Evolutionary conservation across 768 basidiomycete species (phyloP), one percentile per base, ranked within the genome.

Genomic region (Royoungia palumana): DNA sequence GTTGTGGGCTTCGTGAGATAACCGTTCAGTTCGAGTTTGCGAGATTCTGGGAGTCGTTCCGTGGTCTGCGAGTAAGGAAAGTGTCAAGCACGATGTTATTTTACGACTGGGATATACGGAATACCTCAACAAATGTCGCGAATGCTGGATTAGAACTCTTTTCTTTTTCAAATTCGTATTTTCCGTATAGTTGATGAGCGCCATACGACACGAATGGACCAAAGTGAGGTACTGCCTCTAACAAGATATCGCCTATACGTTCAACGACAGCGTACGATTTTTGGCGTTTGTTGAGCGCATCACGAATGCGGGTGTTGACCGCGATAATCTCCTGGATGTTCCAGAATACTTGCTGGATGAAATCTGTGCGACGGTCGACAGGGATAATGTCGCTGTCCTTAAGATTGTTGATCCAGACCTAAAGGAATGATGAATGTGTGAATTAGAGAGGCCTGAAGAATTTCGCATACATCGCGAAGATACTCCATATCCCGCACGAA

Each of bases 101-200:
- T 8, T 35, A 35, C 25, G 25, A 17, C 43, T 5, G 32, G 24
- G 41, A 6, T 9, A 41, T 9, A 27, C 10, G 30, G 34, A 75
- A 44, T 57, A 92, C 94, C 77, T 98, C 96, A 25, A 98, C 96
- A 67, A 98, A 99, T 51, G 83, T 82, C 44, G 92, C 87, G 71
- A 99, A 99, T 12, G 83, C 88, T 6, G 87, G 81, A 70, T 99
- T 99, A 43, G 84, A 79, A 47, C 79, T 84, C 75, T 97, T 98
- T 77, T 98, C 96, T 77, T 91, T 95, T 75, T 99, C 96, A 67
- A 99, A 98, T 71, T 97, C 94, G 65, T 92, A 97, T 70, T 98
- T 99, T 12, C 96, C 96, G 63, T 95, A 97, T 48, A 97, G 73
- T 68, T 99, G 96, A 64, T 98, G 95, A 9, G 93, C 85, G 37